A percentile compares a stretch with the other conserved stretches of the same genome.
Conservation (phyloP, 2,329 filamentous ascomycete species). For the Phyllosticta citribraziliensis region DNA sequence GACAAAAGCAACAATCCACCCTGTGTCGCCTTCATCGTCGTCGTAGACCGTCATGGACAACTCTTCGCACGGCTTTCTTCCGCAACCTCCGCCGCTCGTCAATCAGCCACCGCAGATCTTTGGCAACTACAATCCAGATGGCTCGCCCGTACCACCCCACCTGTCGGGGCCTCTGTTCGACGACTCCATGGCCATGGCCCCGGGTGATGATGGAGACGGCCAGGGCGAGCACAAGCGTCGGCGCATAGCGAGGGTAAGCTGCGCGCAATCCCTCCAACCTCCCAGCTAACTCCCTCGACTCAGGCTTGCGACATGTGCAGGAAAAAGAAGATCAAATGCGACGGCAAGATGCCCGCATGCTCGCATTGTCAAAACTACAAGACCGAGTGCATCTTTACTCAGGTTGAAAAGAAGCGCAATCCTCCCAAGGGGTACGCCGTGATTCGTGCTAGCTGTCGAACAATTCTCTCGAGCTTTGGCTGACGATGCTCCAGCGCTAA, state of each 20-base stretch:
- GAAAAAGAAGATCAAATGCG: slow-evolving; percentile 95
- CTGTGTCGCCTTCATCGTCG: background rate
- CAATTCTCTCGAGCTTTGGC: background rate
- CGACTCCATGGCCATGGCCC: slow-evolving; percentile 24
- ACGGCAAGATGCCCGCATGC: slow-evolving; percentile 89
- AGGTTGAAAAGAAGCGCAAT: slow-evolving; percentile 97
- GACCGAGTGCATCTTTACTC: slow-evolving; percentile 93
- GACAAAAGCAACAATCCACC: background rate
- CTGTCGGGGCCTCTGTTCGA: slow-evolving; percentile 31
- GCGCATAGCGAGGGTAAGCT: slow-evolving; percentile 72
- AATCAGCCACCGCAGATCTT: slow-evolving; percentile 32
- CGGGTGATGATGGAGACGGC: slow-evolving; percentile 37
- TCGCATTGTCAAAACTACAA: slow-evolving; percentile 97
- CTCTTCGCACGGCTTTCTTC: slow-evolving; percentile 16
- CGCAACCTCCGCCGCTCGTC: slow-evolving; percentile 24
- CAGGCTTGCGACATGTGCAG: slow-evolving; percentile 94
- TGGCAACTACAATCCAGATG: slow-evolving; percentile 26
- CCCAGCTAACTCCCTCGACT: background rate
- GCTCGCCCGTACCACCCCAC: slow-evolving; percentile 25
- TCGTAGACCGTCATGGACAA: slow-evolving; percentile 23
- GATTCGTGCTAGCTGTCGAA: background rate
- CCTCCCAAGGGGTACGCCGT: slow-evolving; percentile 80
- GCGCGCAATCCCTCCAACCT: slow-evolving; percentile 8
- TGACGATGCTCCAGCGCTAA: slow-evolving; percentile 56
- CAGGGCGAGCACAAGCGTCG: slow-evolving; percentile 69